phyloP scores from a whole-genome alignment of 192 early-diverging fungal species.

The Coemansia sp. region DNA sequence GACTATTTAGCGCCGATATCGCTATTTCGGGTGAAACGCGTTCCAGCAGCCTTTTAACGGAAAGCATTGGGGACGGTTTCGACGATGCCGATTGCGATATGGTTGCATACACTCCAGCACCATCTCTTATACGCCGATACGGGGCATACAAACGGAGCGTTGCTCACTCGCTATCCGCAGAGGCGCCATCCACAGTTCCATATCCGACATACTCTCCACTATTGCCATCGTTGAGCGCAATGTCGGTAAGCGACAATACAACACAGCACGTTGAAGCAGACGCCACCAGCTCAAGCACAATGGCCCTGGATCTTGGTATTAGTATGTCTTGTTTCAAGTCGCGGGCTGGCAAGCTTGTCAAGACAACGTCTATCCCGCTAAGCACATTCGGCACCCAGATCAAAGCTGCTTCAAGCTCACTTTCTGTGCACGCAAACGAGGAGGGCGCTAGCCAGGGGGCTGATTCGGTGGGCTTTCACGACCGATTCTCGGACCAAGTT shows the following conservation, averaged over 20 bases:
- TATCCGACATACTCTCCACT: constrained; percentile 11
- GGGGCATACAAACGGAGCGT: background rate
- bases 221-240: constrained; percentile 19
- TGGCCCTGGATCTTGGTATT: constrained; percentile 10
- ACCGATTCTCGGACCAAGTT: constrained; percentile 4
- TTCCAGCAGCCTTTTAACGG: background rate
- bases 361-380: constrained; percentile 47
- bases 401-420: constrained; percentile 5
- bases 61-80: background rate
- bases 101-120: constrained; percentile 30
- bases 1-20: background rate
- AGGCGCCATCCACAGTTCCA: background rate
- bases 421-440: constrained; percentile 1
- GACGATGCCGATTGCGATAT: constrained; percentile 15
- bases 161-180: background rate
- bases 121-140: constrained; percentile 36
- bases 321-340: constrained; percentile 22
- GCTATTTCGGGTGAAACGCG: background rate
- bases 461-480: background rate
- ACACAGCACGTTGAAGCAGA: background rate
- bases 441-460: constrained; percentile 7
- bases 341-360: constrained; percentile 28
- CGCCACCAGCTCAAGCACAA: background rate
- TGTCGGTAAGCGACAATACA: constrained; percentile 12
- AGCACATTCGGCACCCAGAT: constrained; percentile 29